These are phyloP conservation scores for Suillus subaureus DNA, from an alignment of 768 basidiomycete genomes.

Conservation along the genomic window DNA sequence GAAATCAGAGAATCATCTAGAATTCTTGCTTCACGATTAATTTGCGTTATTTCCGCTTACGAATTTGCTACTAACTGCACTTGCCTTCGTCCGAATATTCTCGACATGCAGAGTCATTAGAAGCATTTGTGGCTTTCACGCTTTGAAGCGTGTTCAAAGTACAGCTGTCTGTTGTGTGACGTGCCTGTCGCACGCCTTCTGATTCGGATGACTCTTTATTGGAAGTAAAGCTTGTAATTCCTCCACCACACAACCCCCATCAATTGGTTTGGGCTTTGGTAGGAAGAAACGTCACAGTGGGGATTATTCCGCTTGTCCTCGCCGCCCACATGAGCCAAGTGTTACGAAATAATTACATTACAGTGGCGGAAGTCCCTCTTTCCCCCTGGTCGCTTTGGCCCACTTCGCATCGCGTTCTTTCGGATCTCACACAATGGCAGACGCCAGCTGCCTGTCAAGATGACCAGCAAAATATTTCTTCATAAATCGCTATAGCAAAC, in stretches of 20 bases:
- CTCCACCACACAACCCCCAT: slow-evolving; percentile 1
- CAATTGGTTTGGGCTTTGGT: slow-evolving; percentile 17
- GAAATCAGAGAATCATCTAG: neutral
- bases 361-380: slow-evolving; percentile 19
- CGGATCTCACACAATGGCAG: slow-evolving; percentile 1
- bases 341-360: slow-evolving; percentile 38
- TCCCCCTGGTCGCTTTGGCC: slow-evolving; percentile 6
- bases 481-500: neutral
- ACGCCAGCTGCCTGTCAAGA: neutral
- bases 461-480: neutral
- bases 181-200: slow-evolving; percentile 2
- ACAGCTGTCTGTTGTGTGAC: neutral
- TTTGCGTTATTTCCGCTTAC: neutral
- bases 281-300: slow-evolving; percentile 14
- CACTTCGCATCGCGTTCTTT: slow-evolving; percentile 16
- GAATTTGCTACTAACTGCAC: neutral
- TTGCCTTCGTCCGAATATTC: neutral
- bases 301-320: slow-evolving; percentile 18
- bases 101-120: neutral
- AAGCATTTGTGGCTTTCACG: neutral
- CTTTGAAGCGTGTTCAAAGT: neutral
- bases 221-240: neutral
- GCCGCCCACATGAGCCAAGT: slow-evolving; percentile 22
- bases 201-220: neutral
- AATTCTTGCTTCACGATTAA: neutral